Base-by-base conservation (phyloP, 1,139 yeast genomes). In the Meyerozyma smithsonii region DNA sequence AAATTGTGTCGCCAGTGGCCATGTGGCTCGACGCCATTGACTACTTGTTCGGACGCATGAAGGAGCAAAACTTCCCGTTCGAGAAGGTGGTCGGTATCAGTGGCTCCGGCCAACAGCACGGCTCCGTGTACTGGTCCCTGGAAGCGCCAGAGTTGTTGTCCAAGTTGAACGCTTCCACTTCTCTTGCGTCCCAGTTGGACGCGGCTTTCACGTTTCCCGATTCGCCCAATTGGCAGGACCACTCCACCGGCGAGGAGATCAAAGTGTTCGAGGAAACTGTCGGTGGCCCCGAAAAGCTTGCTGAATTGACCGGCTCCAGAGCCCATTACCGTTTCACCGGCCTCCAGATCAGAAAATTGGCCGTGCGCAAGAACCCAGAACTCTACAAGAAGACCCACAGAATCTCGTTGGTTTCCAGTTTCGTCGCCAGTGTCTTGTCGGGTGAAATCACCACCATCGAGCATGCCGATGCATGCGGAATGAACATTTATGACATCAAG, bases 181-280 rank as follows among this genome's bases (percentile, higher is more conserved):
- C 62, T 1, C 62, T 81, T 38, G 52, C 63, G n/a, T 66, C 61
- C n/a, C 84, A 76, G 46, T 57, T 82, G 34, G 44, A 48, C 4
- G 49, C 48, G 1, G 81, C 83, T 1, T 79, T 88, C 47, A 68
- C 94, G 1, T 73, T 81, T 53, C 70, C 73, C 5, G 69, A 70
- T 41, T 83, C 95, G 8, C 96, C 96, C 10, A 89, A 89, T 54
- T 89, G 97, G 97, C 97, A 89, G 59, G 97, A 89, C 56, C 95
- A 87, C 54, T 84, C 94, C 19, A 89, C 97, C 0, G 83, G 78
- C 7, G 61, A 68, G 19, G 95, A 89, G 57, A 71, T 88, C 41
- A 55, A 66, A 23, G 72, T 61, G 25, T 82, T 88, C 50, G 95
- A 87, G 54, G 59, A 59, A 0, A 68, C 69, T 2, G 76, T 74